A percentile compares a stretch with the other conserved stretches of the same genome.
Conservation (phyloP, 83 land plant species). For the Diphasiastrum complanatum region DNA sequence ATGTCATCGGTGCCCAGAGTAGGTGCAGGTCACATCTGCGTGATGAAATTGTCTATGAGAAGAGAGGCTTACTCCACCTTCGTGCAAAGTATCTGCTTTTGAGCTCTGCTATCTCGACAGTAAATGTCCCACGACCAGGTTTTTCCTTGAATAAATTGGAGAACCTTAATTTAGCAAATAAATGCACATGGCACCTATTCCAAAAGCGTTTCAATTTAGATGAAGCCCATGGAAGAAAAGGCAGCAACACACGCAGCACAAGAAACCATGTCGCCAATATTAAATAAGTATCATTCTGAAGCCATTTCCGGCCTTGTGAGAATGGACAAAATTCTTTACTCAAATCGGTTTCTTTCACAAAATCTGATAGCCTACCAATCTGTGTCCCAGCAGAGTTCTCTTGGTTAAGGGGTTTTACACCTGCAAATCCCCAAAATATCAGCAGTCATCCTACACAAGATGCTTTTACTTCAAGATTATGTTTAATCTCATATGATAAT, state of each 20-base stretch:
- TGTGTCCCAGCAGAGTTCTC: constrained; percentile 1
- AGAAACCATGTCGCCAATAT: constrained; percentile 64
- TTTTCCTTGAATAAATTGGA: too few species aligned
- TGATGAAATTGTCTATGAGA: too few species aligned
- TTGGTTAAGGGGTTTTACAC: constrained; percentile 1
- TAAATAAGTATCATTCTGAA: constrained; percentile 68
- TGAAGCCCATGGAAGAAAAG: constrained; percentile 40
- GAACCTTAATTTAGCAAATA: too few species aligned
- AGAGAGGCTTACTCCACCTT: too few species aligned
- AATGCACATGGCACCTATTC: constrained; percentile 45
- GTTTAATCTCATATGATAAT: not conserved
- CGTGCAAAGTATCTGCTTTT: too few species aligned
- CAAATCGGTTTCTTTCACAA: not conserved
- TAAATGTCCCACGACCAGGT: too few species aligned
- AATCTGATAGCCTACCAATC: not conserved
- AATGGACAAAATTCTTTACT: constrained; percentile 63
- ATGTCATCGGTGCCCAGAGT: too few species aligned
- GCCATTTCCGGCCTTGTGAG: constrained; percentile 73
- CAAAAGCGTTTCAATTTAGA: constrained; percentile 31
- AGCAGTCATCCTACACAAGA: not conserved
- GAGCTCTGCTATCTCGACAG: too few species aligned
- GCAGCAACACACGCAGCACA: constrained; percentile 42
- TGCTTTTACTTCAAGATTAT: not conserved
- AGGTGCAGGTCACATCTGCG: too few species aligned
- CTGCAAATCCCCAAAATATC: not conserved